phyloP scores from a whole-genome alignment of 306 rosid species.

The Quercus aquifolioides region DNA sequence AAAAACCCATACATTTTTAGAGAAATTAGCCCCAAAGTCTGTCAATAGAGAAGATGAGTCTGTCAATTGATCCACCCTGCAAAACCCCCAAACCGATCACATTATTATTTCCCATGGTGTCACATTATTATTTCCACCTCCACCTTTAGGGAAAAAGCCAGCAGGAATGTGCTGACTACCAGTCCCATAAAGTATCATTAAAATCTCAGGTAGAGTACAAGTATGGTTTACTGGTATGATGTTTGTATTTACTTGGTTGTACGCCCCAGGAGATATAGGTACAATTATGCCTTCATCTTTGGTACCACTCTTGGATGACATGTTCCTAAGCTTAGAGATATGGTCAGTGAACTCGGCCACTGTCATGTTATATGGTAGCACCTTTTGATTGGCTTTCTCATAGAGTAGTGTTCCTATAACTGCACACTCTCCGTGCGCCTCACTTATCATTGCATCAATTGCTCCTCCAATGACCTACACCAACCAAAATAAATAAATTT shows the following conservation, averaged over 20 bases:
- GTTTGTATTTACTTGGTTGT: no score
- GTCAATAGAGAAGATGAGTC: no score
- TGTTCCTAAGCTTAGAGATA: constrained; percentile 7
- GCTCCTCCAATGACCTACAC: no score
- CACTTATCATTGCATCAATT: no score
- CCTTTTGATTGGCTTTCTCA: neutral
- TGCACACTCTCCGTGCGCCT: neutral
- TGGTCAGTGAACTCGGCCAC: constrained; percentile 23
- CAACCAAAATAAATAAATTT: no score
- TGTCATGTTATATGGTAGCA: constrained; percentile 16
- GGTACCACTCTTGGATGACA: constrained; percentile 9
- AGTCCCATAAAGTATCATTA: constrained; percentile 6
- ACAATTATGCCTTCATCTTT: constrained; percentile 30
- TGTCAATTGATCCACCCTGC: no score
- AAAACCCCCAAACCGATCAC: no score
- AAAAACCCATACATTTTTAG: no score
- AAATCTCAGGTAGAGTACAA: constrained; percentile 9
- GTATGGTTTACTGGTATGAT: constrained; percentile 6
- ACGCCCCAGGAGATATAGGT: constrained; percentile 9
- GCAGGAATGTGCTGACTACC: constrained; percentile 15
- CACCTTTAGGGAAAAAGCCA: constrained; percentile 24
- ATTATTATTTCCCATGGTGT: no score
- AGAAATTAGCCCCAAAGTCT: no score
- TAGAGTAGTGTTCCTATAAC: constrained; percentile 8
- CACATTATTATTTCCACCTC: constrained; percentile 16